These are phyloP conservation scores for Crassisporium funariophilum DNA, from an alignment of 768 basidiomycete species.

Conservation along the genomic window DNA sequence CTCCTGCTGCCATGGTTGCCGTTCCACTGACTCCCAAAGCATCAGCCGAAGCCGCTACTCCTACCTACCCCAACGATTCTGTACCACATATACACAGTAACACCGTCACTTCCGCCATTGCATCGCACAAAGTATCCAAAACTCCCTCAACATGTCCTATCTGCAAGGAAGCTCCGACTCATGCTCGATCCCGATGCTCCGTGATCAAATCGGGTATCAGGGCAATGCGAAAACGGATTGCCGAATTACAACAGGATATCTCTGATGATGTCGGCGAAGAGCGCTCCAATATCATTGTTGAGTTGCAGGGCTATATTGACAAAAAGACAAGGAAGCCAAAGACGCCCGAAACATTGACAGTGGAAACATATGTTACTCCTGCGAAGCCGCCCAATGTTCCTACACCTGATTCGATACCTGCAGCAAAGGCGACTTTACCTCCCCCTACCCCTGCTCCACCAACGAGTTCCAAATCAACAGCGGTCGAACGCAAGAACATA, in stretches of 20 bases:
- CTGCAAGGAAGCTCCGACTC: conserved; percentile 46
- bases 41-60: neutral
- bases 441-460: too few relatives aligned
- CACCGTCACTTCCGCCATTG: neutral
- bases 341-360: conserved; percentile 9
- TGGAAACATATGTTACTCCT: conserved; percentile 13
- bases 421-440: neutral
- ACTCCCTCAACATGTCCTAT: conserved; percentile 35
- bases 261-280: conserved; percentile 22
- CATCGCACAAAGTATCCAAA: neutral
- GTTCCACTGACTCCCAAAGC: neutral
- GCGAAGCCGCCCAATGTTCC: conserved; percentile 5
- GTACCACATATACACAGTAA: neutral
- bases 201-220: conserved; percentile 44
- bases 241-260: conserved; percentile 37
- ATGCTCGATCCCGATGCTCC: conserved; percentile 53
- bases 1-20: neutral
- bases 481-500: neutral
- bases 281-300: conserved; percentile 37
- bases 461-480: neutral
- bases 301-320: conserved; percentile 39
- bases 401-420: conserved; percentile 5
- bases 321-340: conserved; percentile 23
- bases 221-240: conserved; percentile 47
- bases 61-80: neutral